Conservation (phyloP, 1,139 yeast genomes). For the Blastobotrys serpentis region DNA sequence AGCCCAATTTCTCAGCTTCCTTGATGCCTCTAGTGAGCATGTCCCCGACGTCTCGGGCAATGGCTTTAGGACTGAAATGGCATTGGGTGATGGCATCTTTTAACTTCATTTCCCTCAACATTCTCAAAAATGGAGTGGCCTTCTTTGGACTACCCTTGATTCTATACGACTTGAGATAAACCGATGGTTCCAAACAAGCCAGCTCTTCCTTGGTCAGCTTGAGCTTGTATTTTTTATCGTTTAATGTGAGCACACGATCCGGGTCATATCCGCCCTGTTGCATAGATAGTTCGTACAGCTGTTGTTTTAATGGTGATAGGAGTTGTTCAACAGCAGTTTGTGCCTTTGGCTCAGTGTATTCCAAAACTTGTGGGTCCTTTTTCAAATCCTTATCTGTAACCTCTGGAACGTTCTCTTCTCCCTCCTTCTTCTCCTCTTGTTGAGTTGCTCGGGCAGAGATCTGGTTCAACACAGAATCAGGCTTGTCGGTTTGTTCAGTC, state of each 20-base stretch:
- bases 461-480: constrained; percentile 23
- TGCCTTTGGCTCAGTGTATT: constrained; percentile 25
- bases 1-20: constrained; percentile 61
- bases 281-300: constrained; percentile 63
- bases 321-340: constrained; percentile 44
- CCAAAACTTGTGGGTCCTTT: constrained; percentile 27
- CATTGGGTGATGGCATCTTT: constrained; percentile 87
- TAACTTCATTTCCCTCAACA: constrained; percentile 67
- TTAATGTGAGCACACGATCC: constrained; percentile 52
- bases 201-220: constrained; percentile 63
- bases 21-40: constrained; percentile 69
- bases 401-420: constrained; percentile 15
- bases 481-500: constrained; percentile 24
- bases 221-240: constrained; percentile 55
- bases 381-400: constrained; percentile 24
- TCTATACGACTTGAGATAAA: constrained; percentile 73
- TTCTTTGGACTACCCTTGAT: constrained; percentile 85
- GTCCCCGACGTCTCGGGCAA: constrained; percentile 76
- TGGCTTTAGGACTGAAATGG: constrained; percentile 79
- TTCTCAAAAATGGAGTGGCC: constrained; percentile 76
- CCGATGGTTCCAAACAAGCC: constrained; percentile 76
- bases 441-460: constrained; percentile 19
- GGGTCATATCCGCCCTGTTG: constrained; percentile 74
- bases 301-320: constrained; percentile 71
- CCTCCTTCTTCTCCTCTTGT: constrained; percentile 9